Base-by-base conservation (phyloP, 495 filamentous ascomycete genomes). In the Aspergillus coremiiformis region DNA sequence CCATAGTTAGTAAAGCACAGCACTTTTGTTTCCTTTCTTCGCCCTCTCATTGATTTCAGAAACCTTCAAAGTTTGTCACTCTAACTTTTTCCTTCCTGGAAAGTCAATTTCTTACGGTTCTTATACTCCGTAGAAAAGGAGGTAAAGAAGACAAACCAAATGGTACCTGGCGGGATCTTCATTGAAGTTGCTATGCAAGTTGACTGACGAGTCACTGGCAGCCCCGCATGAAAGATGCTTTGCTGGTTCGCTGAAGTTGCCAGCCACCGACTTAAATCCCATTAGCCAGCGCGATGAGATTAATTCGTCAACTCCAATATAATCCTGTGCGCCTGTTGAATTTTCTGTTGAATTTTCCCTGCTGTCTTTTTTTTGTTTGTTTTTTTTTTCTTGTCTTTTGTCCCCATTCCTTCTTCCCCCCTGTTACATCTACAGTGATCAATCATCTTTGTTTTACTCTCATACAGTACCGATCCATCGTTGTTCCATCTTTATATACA, bases 231-330 rank as follows among this genome's bases (percentile, higher is more conserved):
- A 41, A 11, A 20, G 37, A 41, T 21, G 17, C 19, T 41, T 10
- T 41, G 50, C 49, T 59, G 52, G 52, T 35, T 12, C n/a, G 39
- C 26, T 19, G 43, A n/a, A n/a, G n/a, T 37, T 55, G 44, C 58
- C 57, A 62, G 56, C 62, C 62, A 62, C 59, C 60, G 44, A 19
- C 30, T 60, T 57, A 56, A 58, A 4, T 56, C 39, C 35, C 43
- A 26, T 27, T 33, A 41, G 37, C 37, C 37, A 41, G 22, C 23
- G 10, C 24, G 20, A 11, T 4, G 11, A 24, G 5, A 27, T 27
- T 49, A 39, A 52, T 55, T 33, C 49, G 51, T 59, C 57, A n/a
- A 55, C 49, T 29, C 42, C 47, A 51, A 53, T 48, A 52, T 48
- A 52, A 52, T 50, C 37, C 37, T 37, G 14, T n/a, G n/a, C n/a